Percentiles rank a stretch among this genome's conserved stretches.
phyloP scores from a whole-genome alignment of 352 stramenopile genomes.

The Lagenidium giganteum region DNA sequence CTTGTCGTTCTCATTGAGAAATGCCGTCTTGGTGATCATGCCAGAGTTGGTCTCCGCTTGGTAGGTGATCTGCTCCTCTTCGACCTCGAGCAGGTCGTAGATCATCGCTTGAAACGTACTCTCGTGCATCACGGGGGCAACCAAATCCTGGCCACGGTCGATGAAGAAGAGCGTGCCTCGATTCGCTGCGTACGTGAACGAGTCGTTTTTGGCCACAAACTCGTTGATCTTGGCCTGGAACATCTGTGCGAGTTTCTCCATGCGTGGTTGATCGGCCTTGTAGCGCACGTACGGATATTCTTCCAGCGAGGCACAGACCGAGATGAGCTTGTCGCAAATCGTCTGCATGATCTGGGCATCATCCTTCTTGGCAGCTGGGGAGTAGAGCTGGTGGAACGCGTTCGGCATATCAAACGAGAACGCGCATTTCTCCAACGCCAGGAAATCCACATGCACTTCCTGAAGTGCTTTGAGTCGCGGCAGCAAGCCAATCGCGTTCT shows the following conservation, averaged over 20 bases:
- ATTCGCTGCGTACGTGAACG: constrained; percentile 88
- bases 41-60: constrained; percentile 81
- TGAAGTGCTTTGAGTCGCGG: constrained; percentile 81
- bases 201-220: constrained; percentile 88
- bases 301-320: constrained; percentile 94
- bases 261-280: constrained; percentile 73
- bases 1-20: constrained; percentile 97
- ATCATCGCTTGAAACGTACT: constrained; percentile 98
- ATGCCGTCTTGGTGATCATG: constrained; percentile 81
- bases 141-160: constrained; percentile 90
- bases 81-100: constrained; percentile 93
- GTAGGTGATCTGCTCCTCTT: constrained; percentile 93
- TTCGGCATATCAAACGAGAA: constrained; percentile 93
- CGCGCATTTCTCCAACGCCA: constrained; percentile 90
- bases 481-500: constrained; percentile 76
- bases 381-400: constrained; percentile 79
- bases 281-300: constrained; percentile 97
- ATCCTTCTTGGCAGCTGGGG: constrained; percentile 36
- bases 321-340: constrained; percentile 93
- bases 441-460: constrained; percentile 97
- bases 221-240: constrained; percentile 96
- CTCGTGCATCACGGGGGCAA: constrained; percentile 96
- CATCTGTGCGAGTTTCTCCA: constrained; percentile 83
- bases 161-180: constrained; percentile 93
- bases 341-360: constrained; percentile 35